Evolutionary conservation across 805 yeast species (phyloP), one percentile per base, ranked within the genome.

Genomic region (Lipomyces japonicus): DNA sequence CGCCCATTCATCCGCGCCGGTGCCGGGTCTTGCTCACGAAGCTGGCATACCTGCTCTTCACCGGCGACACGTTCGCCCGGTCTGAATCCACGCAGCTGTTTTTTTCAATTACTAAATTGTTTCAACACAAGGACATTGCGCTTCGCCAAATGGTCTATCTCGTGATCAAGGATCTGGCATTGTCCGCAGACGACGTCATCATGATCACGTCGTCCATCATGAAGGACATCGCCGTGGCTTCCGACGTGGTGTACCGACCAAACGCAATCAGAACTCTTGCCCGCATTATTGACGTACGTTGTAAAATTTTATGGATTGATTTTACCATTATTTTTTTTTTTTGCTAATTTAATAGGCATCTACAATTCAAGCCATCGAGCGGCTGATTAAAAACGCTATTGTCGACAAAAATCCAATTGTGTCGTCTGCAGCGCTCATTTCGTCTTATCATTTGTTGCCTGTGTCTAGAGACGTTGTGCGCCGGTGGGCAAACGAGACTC

Each of bases 181-280:
- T 82, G 18, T 78, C 84, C 56, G 87, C 96, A 19, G 86, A 87
- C 60, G 97, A 93, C 69, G 88, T 89, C 50, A 78, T 93, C 68
- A 93, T 93, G 97, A 97, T 91, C 24, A 93, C 98, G 24, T 87
- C 96, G 2, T 89, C 96, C 24, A 90, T 93, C 65, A 93, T 93
- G 97, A 90, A 90, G 71, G 98, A 93, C 71, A 87, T 93, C 47
- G 97, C 95, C 71, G 83, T 82, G 59, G 91, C 91, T 50, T 63
- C 65, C 50, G 95, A 87, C 52, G 73, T 80, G 57, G 73, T 88
- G 55, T 89, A 84, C 70, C 88, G 89, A 65, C 96, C 98, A 49
- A 85, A 93, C 66, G 97, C 98, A 22, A 84, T 93, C 57, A 81
- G 98, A 68, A 85, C 97, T 0, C 76, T 93, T 63, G 81, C 90